Conservation (phyloP, 2,329 filamentous ascomycete genomes). For the Microthyrium microscopicum region DNA sequence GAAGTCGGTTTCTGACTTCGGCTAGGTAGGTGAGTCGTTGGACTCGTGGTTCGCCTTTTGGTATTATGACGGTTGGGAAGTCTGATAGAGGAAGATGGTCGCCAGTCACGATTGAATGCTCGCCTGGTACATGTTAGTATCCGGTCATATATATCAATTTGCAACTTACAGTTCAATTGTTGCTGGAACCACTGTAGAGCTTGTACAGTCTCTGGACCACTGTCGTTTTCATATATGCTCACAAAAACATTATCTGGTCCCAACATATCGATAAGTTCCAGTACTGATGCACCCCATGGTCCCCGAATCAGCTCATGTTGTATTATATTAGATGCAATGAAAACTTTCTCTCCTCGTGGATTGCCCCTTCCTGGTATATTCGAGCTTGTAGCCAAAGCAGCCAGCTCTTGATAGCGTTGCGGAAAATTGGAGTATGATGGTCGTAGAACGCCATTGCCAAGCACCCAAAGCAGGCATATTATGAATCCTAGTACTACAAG, state of each 20-base stretch:
- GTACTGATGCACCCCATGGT: constrained; percentile 37
- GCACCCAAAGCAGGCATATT: too few relatives aligned
- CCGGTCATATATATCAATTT: too few relatives aligned
- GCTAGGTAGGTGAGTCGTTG: constrained; percentile 62
- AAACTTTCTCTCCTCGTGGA: constrained; percentile 37
- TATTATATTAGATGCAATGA: constrained; percentile 47
- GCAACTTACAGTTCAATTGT: constrained; percentile 25
- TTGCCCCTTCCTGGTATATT: too few relatives aligned
- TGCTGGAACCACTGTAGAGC: constrained; percentile 33
- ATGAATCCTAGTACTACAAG: too few relatives aligned
- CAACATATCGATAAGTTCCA: constrained; percentile 39
- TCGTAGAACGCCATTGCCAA: too few relatives aligned
- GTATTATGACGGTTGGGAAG: constrained; percentile 38
- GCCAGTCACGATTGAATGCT: too few relatives aligned
- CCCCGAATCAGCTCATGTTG: constrained; percentile 39
- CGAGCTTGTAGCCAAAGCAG: too few relatives aligned
- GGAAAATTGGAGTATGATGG: too few relatives aligned
- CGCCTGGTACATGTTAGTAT: too few relatives aligned
- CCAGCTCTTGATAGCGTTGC: too few relatives aligned
- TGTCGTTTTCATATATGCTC: constrained; percentile 49
- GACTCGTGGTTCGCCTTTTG: constrained; percentile 44
- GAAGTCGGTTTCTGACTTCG: constrained; percentile 53
- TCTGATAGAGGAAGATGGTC: constrained; percentile 39
- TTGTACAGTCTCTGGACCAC: constrained; percentile 32
- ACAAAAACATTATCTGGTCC: constrained; percentile 43